Base-by-base conservation (phyloP, 2,329 filamentous ascomycete genomes). In the Anisogramma anomala region DNA sequence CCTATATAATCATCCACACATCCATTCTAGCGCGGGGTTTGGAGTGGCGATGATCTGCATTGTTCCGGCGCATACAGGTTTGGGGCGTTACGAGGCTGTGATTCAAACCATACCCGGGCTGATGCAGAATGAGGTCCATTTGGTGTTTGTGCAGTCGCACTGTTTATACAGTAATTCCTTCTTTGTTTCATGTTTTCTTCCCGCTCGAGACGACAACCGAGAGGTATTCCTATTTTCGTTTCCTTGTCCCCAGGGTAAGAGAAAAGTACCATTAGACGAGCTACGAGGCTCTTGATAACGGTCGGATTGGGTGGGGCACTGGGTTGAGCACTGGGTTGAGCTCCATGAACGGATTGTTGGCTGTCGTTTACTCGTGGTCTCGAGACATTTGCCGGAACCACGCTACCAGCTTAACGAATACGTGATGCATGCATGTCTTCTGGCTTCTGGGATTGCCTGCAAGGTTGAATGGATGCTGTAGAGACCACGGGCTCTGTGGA, bases 31-130 rank as follows among this genome's bases (percentile, higher is more conserved):
- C 37, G 33, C 5, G 13, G 14, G 30, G 17, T 14, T 13, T 30
- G 37, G 41, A 28, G 22, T 43, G 36, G 44, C 33, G 26, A 44
- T 30, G 36, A 44, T 37, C 35, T 44, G 45, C 45, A 47, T 47
- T 41, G 27, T 44, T 47, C 35, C 33, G 45, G 45, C 41, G 45
- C 33, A 35, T 27, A 40, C 41, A 38, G 38, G 34, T 41, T 37
- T 30, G 31, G 37, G 44, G 44, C 44, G 44, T 46, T 46, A 36
- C 36, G 37, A 39, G 44, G 41, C 23, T 47, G 41, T 47, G 41
- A 38, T 41, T 33, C 39, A 38, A 36, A 22, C 33, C 37, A 47
- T 39, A 44, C 41, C 33, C 34, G 33, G 45, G 26, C n/a, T 40
- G 37, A 41, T 27, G 35, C 45, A 41, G 38, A 37, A 44, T 35